Evolutionary conservation across 139 green algal species (phyloP).

Genomic region (Coccomyxa sp.): DNA sequence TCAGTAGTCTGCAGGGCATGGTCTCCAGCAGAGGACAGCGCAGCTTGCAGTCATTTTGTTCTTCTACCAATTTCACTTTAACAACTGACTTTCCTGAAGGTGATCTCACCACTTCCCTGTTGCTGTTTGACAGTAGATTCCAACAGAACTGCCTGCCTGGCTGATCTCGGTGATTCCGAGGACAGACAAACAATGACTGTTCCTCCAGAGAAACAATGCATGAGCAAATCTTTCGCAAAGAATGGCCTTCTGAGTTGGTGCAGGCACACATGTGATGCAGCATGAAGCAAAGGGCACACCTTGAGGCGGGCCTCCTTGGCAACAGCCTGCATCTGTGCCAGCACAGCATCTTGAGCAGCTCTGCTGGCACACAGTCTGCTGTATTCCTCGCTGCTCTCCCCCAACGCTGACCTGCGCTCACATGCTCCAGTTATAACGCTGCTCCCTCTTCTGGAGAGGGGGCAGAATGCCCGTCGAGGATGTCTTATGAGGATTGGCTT

Average conservation of each 20-base stretch:
- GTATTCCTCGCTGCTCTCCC: not conserved
- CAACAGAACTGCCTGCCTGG: not conserved
- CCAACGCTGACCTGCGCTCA: not conserved
- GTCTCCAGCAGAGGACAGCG: too few relatives aligned
- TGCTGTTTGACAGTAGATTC: too few relatives aligned
- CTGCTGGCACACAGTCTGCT: not conserved
- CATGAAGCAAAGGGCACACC: constrained; percentile 16
- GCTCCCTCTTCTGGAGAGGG: not conserved
- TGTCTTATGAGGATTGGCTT: not conserved
- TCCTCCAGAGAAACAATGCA: too few relatives aligned
- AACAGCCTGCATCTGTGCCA: constrained; percentile 43
- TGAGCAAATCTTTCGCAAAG: not conserved
- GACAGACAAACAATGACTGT: not conserved
- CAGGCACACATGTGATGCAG: not conserved
- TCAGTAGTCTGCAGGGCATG: too few relatives aligned
- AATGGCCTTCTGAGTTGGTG: not conserved
- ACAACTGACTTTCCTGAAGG: too few relatives aligned
- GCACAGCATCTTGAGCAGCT: constrained; percentile 23
- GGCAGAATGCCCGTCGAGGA: not conserved
- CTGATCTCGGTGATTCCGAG: not conserved
- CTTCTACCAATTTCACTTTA: too few relatives aligned
- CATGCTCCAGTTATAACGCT: not conserved
- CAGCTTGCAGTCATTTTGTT: too few relatives aligned
- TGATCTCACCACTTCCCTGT: too few relatives aligned
- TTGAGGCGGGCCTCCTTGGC: constrained; percentile 86